A percentile compares a stretch with the other conserved stretches of the same genome.
Conservation (phyloP, 2,329 filamentous ascomycete species). For the Aspergillus phoenicis region DNA sequence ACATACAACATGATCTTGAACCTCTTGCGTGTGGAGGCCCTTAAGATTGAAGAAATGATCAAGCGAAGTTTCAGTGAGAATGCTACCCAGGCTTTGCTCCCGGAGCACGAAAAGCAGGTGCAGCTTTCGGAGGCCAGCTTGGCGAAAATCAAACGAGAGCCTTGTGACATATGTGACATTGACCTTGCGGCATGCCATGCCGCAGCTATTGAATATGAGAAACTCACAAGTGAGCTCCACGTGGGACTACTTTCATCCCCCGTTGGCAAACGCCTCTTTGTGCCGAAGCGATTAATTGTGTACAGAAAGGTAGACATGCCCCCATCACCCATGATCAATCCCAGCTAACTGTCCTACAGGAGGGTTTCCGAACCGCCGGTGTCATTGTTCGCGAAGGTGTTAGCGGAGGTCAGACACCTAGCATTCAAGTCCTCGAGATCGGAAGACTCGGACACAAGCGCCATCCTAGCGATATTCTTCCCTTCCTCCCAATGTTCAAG, state of each 20-base stretch:
- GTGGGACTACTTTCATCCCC: conserved; percentile 75
- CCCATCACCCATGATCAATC: not conserved
- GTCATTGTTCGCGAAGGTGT: conserved; percentile 77
- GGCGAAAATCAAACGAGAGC: conserved; percentile 82
- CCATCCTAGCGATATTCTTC: conserved; percentile 81
- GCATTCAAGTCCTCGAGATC: conserved; percentile 77
- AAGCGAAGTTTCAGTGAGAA: conserved; percentile 99
- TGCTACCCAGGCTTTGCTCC: conserved; percentile 88
- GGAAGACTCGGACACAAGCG: conserved; percentile 67
- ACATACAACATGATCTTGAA: conserved; percentile 99
- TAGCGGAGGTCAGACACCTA: conserved; percentile 66
- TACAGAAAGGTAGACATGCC: conserved; percentile 63
- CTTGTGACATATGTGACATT: conserved; percentile 78
- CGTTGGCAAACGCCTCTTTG: conserved; percentile 77
- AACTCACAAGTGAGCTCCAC: conserved; percentile 80
- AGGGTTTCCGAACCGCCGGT: conserved; percentile 79
- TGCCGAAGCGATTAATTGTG: conserved; percentile 73
- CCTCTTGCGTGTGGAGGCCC: conserved; percentile 85
- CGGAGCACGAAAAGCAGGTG: conserved; percentile 93
- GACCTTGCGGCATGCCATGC: conserved; percentile 80
- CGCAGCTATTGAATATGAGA: conserved; percentile 76
- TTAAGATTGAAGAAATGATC: conserved; percentile 99
- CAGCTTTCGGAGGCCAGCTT: conserved; percentile 89
- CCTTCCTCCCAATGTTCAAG: conserved; percentile 74
- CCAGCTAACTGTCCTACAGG: conserved; percentile 48